These are phyloP conservation scores for Quercus engelmannii DNA, from an alignment of 306 rosid genomes.

Conservation along the genomic window DNA sequence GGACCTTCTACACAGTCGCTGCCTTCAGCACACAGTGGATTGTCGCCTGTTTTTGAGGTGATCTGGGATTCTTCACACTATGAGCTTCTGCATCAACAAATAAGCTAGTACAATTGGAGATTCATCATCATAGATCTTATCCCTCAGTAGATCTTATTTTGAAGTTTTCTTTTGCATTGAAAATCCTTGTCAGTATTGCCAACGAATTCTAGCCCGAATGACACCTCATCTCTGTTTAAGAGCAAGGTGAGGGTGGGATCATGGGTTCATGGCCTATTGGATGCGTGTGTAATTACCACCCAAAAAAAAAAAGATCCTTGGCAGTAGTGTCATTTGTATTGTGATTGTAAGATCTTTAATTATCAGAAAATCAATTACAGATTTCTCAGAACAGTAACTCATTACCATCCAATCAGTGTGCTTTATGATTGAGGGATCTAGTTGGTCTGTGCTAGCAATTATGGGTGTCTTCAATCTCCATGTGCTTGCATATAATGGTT, in stretches of 20 bases:
- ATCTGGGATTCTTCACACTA: neutral
- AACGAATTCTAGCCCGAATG: too few species aligned
- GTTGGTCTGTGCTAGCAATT: neutral
- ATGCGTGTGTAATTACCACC: too few species aligned
- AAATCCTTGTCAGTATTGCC: neutral
- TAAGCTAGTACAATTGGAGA: neutral
- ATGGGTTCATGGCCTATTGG: too few species aligned
- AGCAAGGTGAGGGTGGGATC: too few species aligned
- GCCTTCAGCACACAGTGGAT: too few species aligned
- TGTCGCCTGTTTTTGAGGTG: too few species aligned
- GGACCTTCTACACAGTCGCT: too few species aligned
- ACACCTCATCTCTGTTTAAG: too few species aligned
- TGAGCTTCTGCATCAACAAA: neutral
- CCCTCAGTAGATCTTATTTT: neutral
- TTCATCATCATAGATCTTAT: neutral
- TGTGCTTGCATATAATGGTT: conserved; percentile 3
- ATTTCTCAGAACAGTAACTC: neutral
- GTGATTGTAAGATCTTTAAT: neutral
- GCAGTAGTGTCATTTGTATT: neutral
- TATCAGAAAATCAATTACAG: neutral
- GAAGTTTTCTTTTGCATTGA: neutral
- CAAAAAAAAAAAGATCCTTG: neutral
- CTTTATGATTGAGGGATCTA: neutral
- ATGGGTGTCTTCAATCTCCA: neutral
- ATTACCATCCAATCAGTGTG: neutral